These are phyloP conservation scores for Tuber indicum DNA, from an alignment of 495 filamentous ascomycete species.

Conservation along the genomic window DNA sequence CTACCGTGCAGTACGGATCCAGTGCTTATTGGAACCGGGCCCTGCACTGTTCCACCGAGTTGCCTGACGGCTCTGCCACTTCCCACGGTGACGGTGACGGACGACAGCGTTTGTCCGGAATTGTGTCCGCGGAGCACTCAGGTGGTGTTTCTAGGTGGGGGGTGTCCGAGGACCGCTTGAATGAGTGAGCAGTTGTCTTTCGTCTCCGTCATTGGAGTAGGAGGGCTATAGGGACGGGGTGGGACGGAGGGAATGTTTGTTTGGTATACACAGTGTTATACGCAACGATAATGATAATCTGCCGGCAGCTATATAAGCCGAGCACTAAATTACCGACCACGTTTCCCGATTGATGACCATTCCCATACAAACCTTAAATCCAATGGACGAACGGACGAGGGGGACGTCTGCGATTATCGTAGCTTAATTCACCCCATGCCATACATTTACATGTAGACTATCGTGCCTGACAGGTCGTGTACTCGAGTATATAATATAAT, in stretches of 20 bases:
- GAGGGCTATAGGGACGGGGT: not conserved
- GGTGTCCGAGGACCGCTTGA: conserved; percentile 16
- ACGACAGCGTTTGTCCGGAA: conserved; percentile 6
- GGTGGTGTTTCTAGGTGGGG: conserved; percentile 15
- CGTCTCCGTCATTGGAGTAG: not conserved
- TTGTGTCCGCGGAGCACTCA: conserved; percentile 10
- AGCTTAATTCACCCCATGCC: not conserved
- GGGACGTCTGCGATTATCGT: not conserved
- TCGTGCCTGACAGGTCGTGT: not conserved
- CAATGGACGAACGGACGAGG: not conserved
- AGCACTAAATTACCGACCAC: not conserved
- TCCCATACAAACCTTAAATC: not conserved
- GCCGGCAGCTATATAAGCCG: not conserved
- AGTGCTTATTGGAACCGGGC: conserved; percentile 10
- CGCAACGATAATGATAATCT: not conserved
- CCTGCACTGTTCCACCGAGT: conserved; percentile 26
- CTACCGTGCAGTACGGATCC: conserved; percentile 21
- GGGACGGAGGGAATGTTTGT: too few relatives aligned
- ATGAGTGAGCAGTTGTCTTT: not conserved
- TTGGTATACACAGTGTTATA: not conserved
- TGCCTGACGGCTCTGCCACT: conserved; percentile 8
- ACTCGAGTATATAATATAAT: too few relatives aligned
- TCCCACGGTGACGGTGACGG: conserved; percentile 9
- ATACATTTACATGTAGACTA: not conserved
- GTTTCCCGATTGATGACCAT: not conserved